Evolutionary conservation across 2,329 filamentous ascomycete species (phyloP).

Genomic region (Alternaria atra): DNA sequence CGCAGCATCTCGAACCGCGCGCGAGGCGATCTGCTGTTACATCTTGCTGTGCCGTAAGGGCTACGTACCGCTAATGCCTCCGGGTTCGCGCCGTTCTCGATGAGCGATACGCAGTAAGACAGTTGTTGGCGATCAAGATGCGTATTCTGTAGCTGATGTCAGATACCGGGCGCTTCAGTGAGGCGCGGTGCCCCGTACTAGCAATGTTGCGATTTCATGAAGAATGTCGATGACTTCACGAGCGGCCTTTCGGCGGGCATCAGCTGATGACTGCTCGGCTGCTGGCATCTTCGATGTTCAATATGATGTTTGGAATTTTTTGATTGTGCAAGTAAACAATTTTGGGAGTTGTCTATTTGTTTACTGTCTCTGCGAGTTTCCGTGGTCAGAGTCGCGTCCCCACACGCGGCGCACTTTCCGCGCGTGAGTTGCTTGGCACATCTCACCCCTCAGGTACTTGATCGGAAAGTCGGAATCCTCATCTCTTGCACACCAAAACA

Average conservation of each 20-base stretch:
- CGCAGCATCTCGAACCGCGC: slow-evolving; percentile 17
- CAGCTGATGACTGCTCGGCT: slow-evolving; percentile 39
- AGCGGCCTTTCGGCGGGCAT: slow-evolving; percentile 74
- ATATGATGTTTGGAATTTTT: neutral
- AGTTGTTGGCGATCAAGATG: slow-evolving; percentile 89
- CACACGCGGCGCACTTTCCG: slow-evolving; percentile 10
- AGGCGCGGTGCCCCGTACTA: slow-evolving; percentile 65
- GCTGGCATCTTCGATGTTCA: slow-evolving; percentile 23
- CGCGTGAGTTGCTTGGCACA: slow-evolving; percentile 18
- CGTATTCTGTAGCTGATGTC: slow-evolving; percentile 74
- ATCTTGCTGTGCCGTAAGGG: slow-evolving; percentile 16
- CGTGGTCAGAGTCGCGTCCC: neutral
- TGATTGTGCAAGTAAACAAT: neutral
- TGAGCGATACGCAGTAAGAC: slow-evolving; percentile 94
- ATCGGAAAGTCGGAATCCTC: slow-evolving; percentile 6
- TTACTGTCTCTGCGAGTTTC: neutral
- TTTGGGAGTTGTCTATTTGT: slow-evolving; percentile 8
- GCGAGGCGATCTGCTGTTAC: slow-evolving; percentile 17
- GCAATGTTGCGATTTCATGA: slow-evolving; percentile 85
- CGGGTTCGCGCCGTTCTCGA: slow-evolving; percentile 96
- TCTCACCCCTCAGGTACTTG: neutral
- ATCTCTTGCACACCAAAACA: neutral
- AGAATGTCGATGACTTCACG: slow-evolving; percentile 83
- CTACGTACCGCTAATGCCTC: slow-evolving; percentile 86
- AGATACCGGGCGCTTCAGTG: neutral